Conservation (phyloP, 169 alveolate genomes). For the Plasmodium reichenowi region DNA sequence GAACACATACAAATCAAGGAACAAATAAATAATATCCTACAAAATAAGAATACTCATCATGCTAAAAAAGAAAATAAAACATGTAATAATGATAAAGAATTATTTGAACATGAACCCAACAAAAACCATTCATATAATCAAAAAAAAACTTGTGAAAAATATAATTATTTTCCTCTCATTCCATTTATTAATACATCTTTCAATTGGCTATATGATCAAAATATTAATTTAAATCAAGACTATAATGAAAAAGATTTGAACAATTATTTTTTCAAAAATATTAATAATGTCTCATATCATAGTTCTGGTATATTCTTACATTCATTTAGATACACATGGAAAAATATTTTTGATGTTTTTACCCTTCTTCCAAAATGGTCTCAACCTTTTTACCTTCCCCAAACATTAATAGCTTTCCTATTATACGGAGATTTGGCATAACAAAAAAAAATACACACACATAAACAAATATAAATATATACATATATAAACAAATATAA, state of each 20-base stretch:
- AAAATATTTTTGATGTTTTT: conserved; percentile 63
- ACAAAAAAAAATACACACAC: background rate
- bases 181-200: conserved; percentile 63
- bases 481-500: too few species aligned
- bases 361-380: conserved; percentile 76
- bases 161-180: conserved; percentile 62
- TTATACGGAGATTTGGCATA: conserved; percentile 40
- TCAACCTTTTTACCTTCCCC: conserved; percentile 30
- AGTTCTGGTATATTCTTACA: conserved; percentile 85
- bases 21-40: conserved; percentile 25
- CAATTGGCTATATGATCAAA: conserved; percentile 74
- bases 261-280: conserved; percentile 54
- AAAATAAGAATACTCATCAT: conserved; percentile 2
- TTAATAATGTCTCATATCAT: conserved; percentile 61
- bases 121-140: background rate
- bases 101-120: background rate
- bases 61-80: background rate
- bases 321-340: conserved; percentile 84
- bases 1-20: conserved; percentile 70
- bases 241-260: conserved; percentile 41
- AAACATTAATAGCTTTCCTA: conserved; percentile 8
- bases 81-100: conserved; percentile 39
- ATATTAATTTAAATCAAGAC: conserved; percentile 29
- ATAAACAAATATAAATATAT: too few species aligned
- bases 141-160: conserved; percentile 11